Evolutionary conservation across 2,329 filamentous ascomycete genomes (phyloP), one percentile per base, ranked within the genome.

Genomic region (Microsporum ferrugineum): DNA sequence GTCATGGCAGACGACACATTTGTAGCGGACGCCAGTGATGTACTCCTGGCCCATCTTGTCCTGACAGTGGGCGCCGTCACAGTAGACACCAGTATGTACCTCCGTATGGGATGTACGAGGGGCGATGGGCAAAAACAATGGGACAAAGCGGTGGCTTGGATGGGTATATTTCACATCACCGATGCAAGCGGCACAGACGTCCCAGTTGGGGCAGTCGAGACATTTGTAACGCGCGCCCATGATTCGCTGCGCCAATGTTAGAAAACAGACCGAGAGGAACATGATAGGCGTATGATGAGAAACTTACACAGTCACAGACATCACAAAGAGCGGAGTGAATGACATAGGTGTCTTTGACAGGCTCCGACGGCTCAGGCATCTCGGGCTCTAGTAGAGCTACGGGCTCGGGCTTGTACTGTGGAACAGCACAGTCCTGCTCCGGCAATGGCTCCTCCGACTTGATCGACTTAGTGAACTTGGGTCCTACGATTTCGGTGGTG

Each of bases 1-100:
- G 72, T 99, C 91, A 70, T 95, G 82, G 79, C 94, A 99, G 61
- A 99, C 87, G 59, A 92, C 89, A 72, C 94, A 99, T 84, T 99
- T 99, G 83, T 94, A 99, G 65, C 94, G 89, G 63, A 88, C 82
- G 58, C 94, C 95, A 60, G 82, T 81, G 69, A 99, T 96, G 78
- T 83, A 80, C 70, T 79, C 71, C 17, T 68, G 64, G 5, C 47
- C 29, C 8, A 67, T 60, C 71, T 80, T 72, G 66, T 75, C 67
- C 68, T 80, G 67, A 82, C 94, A 99, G 49, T 96, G 81, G 29
- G 91, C 91, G 0, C 94, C 94, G 73, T 99, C 94, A 71, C 94
- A 99, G 80, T 88, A 95, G 71, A 97, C 92, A 62, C 91, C 92
- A 65, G 81, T 80, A 72, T 99, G 94, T 45, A 84, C 80, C 66